Evolutionary conservation across 352 stramenopile species (phyloP), one percentile per base, ranked within the genome.

Genomic region (Phytophthora sp.): DNA sequence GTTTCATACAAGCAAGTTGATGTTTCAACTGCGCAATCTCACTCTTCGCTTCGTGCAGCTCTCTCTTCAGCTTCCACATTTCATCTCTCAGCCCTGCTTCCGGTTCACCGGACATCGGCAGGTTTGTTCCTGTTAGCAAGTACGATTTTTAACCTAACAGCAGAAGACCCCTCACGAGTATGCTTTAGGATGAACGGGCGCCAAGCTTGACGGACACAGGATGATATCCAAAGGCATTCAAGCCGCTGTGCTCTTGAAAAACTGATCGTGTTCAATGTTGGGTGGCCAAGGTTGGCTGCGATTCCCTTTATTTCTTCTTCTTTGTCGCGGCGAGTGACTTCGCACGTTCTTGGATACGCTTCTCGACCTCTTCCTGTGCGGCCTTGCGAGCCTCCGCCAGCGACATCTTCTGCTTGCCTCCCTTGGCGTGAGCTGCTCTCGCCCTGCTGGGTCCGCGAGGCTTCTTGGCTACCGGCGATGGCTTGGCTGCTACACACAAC

Each of bases 361-460:
- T 74, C 28, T 87, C 79, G 10, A 92, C 76, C n/a, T 89, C 82
- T 26, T 88, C 79, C 53, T 89, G 83, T n/a, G 84, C 84, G 18
- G 81, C 82, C 31, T 77, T 79, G 31, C 82, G 76, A 10, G 81
- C 84, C 37, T 91, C 79, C 21, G 78, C 84, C 30, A 92, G 38
- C 15, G 77, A 76, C 73, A 83, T 85, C 49, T 82, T 82, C 55
- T 76, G 60, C 35, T 86, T 70, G 42, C 54, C 44, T 23, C 52
- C 44, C 30, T 26, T 61, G 34, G 23, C 11, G 12, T 23, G 24
- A 44, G 41, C 20, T 24, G 51, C 27, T 62, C 44, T 68, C 21
- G 48, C 31, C 56, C 89, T 92, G 23, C 27, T 65, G 27, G 72
- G 69, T 28, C 72, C 74, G 30, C 77, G 77, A 39, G 71, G 61